A percentile compares a stretch with the other conserved stretches of the same genome.
These are phyloP conservation scores for Tephrocybe sp. DNA, from an alignment of 768 basidiomycete species.

Conservation along the genomic window DNA sequence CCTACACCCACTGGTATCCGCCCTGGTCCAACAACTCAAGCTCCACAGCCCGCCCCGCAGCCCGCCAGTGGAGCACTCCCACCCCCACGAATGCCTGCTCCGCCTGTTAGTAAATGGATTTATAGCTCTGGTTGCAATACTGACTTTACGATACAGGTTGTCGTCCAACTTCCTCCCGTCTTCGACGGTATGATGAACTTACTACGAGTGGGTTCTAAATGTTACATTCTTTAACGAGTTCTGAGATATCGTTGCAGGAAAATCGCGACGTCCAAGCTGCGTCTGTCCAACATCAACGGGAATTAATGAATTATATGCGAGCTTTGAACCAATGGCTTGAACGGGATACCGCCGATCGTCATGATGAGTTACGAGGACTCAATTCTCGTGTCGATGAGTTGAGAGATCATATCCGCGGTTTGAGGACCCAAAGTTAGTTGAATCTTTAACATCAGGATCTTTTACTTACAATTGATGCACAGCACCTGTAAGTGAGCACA, in stretches of 20 bases:
- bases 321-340: conserved; percentile 77
- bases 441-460: background rate
- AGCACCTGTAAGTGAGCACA: conserved; percentile 16
- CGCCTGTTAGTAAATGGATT: conserved; percentile 42
- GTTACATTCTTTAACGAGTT: background rate
- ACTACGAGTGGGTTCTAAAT: conserved; percentile 47
- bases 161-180: conserved; percentile 56
- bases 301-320: conserved; percentile 77
- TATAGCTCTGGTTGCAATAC: background rate
- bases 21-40: conserved; percentile 18
- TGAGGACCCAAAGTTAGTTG: conserved; percentile 33
- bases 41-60: conserved; percentile 6
- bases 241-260: conserved; percentile 43
- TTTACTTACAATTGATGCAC: background rate
- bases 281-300: conserved; percentile 75
- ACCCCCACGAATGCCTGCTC: conserved; percentile 47
- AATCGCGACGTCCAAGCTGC: conserved; percentile 72
- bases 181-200: conserved; percentile 72
- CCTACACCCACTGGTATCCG: conserved; percentile 20
- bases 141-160: conserved; percentile 36
- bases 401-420: conserved; percentile 35
- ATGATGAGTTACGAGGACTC: conserved; percentile 66
- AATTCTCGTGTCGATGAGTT: conserved; percentile 57
- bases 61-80: conserved; percentile 20
- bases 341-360: conserved; percentile 76